Percentiles rank a stretch among this genome's conserved stretches.
Conservation (phyloP, 352 stramenopile genomes). For the Blastocystis hominis region DNA sequence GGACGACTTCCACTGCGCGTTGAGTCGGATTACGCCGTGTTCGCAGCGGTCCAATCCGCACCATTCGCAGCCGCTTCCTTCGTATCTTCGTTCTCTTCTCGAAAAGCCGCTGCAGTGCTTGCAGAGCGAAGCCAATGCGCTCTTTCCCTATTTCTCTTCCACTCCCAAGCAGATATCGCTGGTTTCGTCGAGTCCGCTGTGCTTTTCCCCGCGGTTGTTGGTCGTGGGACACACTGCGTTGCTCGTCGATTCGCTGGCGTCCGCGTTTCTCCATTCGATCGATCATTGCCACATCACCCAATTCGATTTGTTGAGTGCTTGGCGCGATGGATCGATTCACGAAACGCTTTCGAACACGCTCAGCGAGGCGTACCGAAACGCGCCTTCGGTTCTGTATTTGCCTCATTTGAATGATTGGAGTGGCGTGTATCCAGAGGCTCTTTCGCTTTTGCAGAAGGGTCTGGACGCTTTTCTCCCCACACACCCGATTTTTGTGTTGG, state of each 20-base stretch:
- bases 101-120: conserved; percentile 62
- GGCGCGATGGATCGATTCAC: conserved; percentile 67
- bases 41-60: conserved; percentile 64
- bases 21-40: conserved; percentile 64
- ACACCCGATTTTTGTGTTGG: background rate
- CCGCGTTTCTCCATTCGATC: conserved; percentile 68
- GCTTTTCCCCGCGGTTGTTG: conserved; percentile 63
- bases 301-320: conserved; percentile 69
- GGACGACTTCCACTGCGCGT: conserved; percentile 73
- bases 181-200: conserved; percentile 60
- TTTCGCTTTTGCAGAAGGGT: conserved; percentile 60
- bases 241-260: conserved; percentile 70
- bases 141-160: conserved; percentile 33
- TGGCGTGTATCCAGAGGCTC: conserved; percentile 69
- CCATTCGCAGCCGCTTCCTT: conserved; percentile 69
- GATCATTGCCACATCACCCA: conserved; percentile 72
- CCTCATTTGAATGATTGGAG: conserved; percentile 72
- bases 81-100: conserved; percentile 64
- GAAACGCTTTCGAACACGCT: conserved; percentile 72
- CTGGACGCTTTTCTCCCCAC: conserved; percentile 4
- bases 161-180: background rate
- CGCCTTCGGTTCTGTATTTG: conserved; percentile 72
- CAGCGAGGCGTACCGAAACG: conserved; percentile 69
- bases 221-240: conserved; percentile 67
- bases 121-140: conserved; percentile 62